A percentile compares a stretch with the other conserved stretches of the same genome.
These are phyloP conservation scores for Penicillium simplicissimum DNA, from an alignment of 495 filamentous ascomycete genomes.

Conservation along the genomic window DNA sequence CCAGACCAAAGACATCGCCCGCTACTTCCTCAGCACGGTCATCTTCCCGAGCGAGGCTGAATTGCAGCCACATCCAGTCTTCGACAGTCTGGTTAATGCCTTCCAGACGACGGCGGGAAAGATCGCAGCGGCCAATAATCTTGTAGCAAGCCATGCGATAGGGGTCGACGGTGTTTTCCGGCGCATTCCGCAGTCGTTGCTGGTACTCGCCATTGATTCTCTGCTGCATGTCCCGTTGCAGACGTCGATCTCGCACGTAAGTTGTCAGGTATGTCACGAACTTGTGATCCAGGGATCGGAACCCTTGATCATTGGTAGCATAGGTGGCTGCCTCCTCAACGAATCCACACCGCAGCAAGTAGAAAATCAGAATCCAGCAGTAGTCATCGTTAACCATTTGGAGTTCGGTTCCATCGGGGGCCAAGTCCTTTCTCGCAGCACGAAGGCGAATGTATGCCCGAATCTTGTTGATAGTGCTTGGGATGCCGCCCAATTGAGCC, in stretches of 20 bases:
- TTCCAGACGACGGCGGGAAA: constrained; percentile 77
- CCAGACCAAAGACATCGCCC: constrained; percentile 83
- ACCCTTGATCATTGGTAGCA: constrained; percentile 74
- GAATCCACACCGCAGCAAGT: constrained; percentile 83
- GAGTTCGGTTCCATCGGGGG: constrained; percentile 68
- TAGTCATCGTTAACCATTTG: constrained; percentile 74
- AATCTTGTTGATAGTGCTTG: constrained; percentile 83
- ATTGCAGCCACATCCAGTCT: constrained; percentile 97
- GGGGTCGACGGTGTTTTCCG: constrained; percentile 86
- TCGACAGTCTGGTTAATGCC: constrained; percentile 77
- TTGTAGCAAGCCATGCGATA: constrained; percentile 98
- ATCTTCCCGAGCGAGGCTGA: constrained; percentile 85
- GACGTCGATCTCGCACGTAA: constrained; percentile 68
- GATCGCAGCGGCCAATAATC: constrained; percentile 90
- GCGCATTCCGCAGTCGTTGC: constrained; percentile 76
- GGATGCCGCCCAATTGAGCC: constrained; percentile 86
- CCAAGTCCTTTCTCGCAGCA: constrained; percentile 73
- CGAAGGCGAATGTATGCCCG: constrained; percentile 85
- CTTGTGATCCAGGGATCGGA: constrained; percentile 85
- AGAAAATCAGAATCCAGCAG: constrained; percentile 93
- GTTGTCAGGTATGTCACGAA: constrained; percentile 86
- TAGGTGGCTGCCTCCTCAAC: constrained; percentile 82
- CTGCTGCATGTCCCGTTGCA: constrained; percentile 75
- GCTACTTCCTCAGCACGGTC: constrained; percentile 81
- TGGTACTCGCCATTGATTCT: constrained; percentile 88